Conservation (phyloP, 1,139 yeast species). For the Citeromyces siamensis region DNA sequence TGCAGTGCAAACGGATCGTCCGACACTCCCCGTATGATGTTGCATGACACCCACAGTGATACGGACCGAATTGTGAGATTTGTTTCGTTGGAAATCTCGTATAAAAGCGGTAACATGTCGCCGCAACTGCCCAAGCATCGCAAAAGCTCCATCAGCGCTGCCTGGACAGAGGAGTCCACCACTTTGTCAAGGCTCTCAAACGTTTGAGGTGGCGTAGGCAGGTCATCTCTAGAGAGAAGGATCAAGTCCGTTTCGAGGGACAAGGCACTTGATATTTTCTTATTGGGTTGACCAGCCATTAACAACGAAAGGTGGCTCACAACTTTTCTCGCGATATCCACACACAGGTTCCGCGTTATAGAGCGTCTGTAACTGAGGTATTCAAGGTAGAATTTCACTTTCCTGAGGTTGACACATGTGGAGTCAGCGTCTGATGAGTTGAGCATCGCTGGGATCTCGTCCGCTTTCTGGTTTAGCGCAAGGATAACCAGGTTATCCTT, state of each 20-base stretch:
- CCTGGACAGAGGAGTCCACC: neutral
- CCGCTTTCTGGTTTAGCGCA: neutral
- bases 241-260: neutral
- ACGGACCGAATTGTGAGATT: neutral
- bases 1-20: slow-evolving; percentile 4
- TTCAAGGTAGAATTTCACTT: neutral
- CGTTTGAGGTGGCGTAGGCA: no score
- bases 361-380: neutral
- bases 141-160: neutral
- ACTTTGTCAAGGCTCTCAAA: neutral
- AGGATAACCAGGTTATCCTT: neutral
- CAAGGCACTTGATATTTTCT: neutral
- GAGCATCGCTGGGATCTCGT: slow-evolving; percentile 2
- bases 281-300: neutral
- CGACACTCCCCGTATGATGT: neutral
- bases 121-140: neutral
- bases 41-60: neutral
- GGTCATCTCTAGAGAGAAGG: neutral
- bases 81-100: neutral
- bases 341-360: slow-evolving; percentile 7
- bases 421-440: slow-evolving; percentile 7
- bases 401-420: neutral
- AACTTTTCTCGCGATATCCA: neutral
- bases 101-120: neutral
- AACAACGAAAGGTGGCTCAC: neutral